Percentiles rank a stretch among this genome's conserved stretches.
phyloP scores from a whole-genome alignment of 2,329 filamentous ascomycete genomes.

The Penicillium sp. region DNA sequence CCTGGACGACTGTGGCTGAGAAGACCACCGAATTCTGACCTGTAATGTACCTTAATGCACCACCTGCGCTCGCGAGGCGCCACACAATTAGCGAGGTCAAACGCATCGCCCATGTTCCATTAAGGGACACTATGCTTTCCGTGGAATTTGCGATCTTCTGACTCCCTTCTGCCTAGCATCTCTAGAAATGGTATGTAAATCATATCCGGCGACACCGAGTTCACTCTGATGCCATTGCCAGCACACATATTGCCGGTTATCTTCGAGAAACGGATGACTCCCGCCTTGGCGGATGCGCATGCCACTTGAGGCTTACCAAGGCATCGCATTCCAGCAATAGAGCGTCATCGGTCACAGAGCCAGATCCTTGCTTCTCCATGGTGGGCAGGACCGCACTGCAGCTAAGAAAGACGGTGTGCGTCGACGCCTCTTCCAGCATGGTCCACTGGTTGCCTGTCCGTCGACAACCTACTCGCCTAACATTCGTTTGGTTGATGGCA shows the following conservation, averaged over 20 bases:
- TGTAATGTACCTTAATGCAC: constrained; percentile 59
- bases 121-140: no score
- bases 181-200: constrained; percentile 54
- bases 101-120: no score
- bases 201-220: constrained; percentile 58
- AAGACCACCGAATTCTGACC: constrained; percentile 50
- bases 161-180: constrained; percentile 48
- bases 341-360: constrained; percentile 52
- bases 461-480: constrained; percentile 52
- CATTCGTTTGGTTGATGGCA: constrained; percentile 55
- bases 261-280: constrained; percentile 53
- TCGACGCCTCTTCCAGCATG: constrained; percentile 52
- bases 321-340: constrained; percentile 53
- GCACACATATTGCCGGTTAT: constrained; percentile 50
- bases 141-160: constrained; percentile 39
- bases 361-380: constrained; percentile 53
- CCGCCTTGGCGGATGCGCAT: constrained; percentile 56
- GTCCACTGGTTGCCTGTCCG: constrained; percentile 52
- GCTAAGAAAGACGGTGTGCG: constrained; percentile 51
- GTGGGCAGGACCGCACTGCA: constrained; percentile 51
- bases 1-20: not conserved
- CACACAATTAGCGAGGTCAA: constrained; percentile 61
- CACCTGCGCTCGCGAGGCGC: constrained; percentile 57
- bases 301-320: constrained; percentile 56
- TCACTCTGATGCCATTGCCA: constrained; percentile 49